A percentile compares a stretch with the other conserved stretches of the same genome.
Evolutionary conservation across 345 rosid species (phyloP).

Genomic region (Turritis glabra): DNA sequence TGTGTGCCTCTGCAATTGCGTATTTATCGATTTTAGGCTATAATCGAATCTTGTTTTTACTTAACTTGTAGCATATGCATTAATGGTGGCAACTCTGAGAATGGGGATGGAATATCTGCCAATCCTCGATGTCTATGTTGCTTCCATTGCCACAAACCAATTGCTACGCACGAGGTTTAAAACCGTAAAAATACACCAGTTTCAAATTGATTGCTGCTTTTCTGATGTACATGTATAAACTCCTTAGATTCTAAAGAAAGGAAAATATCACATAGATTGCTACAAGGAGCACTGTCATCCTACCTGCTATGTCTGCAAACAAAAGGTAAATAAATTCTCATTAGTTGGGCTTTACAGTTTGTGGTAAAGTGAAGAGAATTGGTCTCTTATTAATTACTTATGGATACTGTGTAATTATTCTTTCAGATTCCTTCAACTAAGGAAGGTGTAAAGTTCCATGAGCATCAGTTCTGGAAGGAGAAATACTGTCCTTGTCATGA

Average conservation of each 20-base stretch:
- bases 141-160: slow-evolving; percentile 54
- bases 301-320: slow-evolving; percentile 23
- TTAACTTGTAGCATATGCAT: slow-evolving; percentile 51
- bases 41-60: background rate
- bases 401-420: slow-evolving; percentile 30
- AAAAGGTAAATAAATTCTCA: background rate
- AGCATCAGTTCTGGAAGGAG: slow-evolving; percentile 47
- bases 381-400: background rate
- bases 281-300: slow-evolving; percentile 17
- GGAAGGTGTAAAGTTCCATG: slow-evolving; percentile 47
- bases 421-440: slow-evolving; percentile 58
- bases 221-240: background rate
- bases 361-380: background rate
- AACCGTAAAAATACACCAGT: background rate
- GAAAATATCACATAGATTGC: slow-evolving; percentile 15
- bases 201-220: background rate
- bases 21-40: background rate
- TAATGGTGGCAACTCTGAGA: slow-evolving; percentile 58
- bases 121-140: slow-evolving; percentile 75
- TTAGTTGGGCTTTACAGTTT: background rate
- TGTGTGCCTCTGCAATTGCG: background rate
- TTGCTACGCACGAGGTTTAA: slow-evolving; percentile 63
- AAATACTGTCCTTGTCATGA: slow-evolving; percentile 30
- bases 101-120: slow-evolving; percentile 55
- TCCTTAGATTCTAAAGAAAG: slow-evolving; percentile 17